Percentiles rank a stretch among this genome's conserved stretches.
Evolutionary conservation across 2,329 filamentous ascomycete species (phyloP).

Genomic region (Aspergillus costaricaensis): DNA sequence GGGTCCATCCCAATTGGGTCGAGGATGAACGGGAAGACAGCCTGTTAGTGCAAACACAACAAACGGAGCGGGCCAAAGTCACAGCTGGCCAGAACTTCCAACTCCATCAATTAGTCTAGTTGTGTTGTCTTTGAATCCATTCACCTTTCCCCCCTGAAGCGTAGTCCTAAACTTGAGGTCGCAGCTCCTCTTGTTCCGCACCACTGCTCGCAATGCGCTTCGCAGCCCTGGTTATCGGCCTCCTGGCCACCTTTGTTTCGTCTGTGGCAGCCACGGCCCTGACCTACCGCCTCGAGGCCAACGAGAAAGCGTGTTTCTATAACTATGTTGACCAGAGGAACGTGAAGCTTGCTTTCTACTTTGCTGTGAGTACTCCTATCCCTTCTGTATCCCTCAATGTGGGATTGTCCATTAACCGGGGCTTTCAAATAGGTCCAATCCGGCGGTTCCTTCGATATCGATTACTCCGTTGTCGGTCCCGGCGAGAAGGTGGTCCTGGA

Average conservation of each 20-base stretch:
- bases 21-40: no score
- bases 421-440: constrained; percentile 76
- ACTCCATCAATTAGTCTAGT: constrained; percentile 15
- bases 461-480: constrained; percentile 85
- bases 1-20: no score
- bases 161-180: constrained; percentile 12
- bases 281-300: constrained; percentile 86
- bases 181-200: constrained; percentile 16
- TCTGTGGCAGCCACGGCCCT: constrained; percentile 82
- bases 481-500: constrained; percentile 78
- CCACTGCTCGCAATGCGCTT: constrained; percentile 61
- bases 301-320: constrained; percentile 97
- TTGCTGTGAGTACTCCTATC: constrained; percentile 68
- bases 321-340: constrained; percentile 73
- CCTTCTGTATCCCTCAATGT: background rate
- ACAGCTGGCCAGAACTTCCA: constrained; percentile 37
- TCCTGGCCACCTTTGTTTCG: constrained; percentile 70
- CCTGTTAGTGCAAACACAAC: constrained; percentile 33
- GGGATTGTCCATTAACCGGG: background rate
- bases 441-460: constrained; percentile 94
- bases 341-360: constrained; percentile 96
- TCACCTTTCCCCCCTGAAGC: constrained; percentile 11
- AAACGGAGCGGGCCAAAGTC: constrained; percentile 32
- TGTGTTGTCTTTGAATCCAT: constrained; percentile 22
- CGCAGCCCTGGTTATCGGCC: constrained; percentile 62